phyloP scores from a whole-genome alignment of 2,329 filamentous ascomycete genomes.

The Aspergillus ustus region DNA sequence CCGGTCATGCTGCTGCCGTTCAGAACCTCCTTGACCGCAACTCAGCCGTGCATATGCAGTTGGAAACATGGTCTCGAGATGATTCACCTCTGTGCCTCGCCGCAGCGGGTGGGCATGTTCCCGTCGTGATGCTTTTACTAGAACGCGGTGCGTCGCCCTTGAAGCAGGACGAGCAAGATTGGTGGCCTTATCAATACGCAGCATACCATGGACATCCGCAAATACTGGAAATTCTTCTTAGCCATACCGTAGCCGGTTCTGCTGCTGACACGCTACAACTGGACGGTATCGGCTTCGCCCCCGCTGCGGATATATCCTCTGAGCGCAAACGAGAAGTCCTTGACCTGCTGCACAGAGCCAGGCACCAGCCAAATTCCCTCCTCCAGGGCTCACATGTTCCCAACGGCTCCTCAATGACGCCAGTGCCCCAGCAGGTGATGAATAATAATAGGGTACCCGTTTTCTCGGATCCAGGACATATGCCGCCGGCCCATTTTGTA shows the following conservation, averaged over 20 bases:
- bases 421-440: background rate
- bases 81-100: conserved; percentile 47
- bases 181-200: conserved; percentile 45
- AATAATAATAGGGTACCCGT: background rate
- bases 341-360: conserved; percentile 22
- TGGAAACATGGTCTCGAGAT: conserved; percentile 32
- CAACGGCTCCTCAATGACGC: background rate
- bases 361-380: conserved; percentile 8
- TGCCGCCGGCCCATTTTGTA: background rate
- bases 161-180: conserved; percentile 42
- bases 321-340: conserved; percentile 28
- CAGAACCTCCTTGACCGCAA: conserved; percentile 39
- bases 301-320: conserved; percentile 26
- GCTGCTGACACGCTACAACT: conserved; percentile 20
- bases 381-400: background rate
- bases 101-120: conserved; percentile 39
- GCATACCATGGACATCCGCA: conserved; percentile 43
- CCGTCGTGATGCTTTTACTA: conserved; percentile 38
- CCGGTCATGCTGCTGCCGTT: conserved; percentile 40
- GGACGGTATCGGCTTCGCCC: conserved; percentile 32
- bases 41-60: conserved; percentile 33
- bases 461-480: background rate
- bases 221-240: conserved; percentile 39
- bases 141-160: conserved; percentile 38
- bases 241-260: conserved; percentile 23